Base-by-base conservation (phyloP, 306 rosid genomes). In the Carpinus viminea region DNA sequence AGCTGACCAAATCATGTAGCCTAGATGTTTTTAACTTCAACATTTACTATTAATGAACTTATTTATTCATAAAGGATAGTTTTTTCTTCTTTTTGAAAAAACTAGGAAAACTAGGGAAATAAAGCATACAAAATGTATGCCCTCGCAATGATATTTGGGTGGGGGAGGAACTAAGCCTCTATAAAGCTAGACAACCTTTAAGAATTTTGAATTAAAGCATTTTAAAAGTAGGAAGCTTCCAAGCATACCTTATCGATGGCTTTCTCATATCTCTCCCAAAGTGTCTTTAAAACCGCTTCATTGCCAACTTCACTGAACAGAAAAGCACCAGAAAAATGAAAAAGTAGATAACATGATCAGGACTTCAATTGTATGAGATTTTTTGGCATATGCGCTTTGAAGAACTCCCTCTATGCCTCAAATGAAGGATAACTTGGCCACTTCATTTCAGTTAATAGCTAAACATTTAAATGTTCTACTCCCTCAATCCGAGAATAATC, bases 261-360 rank as follows among this genome's bases (percentile, higher is more conserved):
- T 82, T 87, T 87, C 82, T 90, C 93, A 80, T 78, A 91, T 87
- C 93, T 88, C 84, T 87, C 93, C 98, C 98, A 95, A 51, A 95
- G 92, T 82, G 90, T 85, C 84, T 88, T 92, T 64, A 95, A 75
- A 82, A 95, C 89, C 26, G 91, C 98, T 87, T 95, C 98, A 31
- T 95, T 95, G 21, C 98, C 98, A 77, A 81, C 85, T 76, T 91
- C 98, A 85, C 98, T 95, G 85, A 76, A 66, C 50, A 66, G 28
- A 38, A 18, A 66, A 66, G 16, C 8, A 81, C 81, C 5, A 56
- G 48, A 41, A 76, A 79, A 64, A 54, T 70, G 83, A 55, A 73
- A 61, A 77, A 76, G 62, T 70, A 41, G 16, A 80, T 43, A 50
- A 31, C 51, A 59, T 46, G 51, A 76, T 76, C 48, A 24, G 41